Evolutionary conservation across 768 basidiomycete species (phyloP), one percentile per base, ranked within the genome.

Genomic region (Leccinum rimulosum): DNA sequence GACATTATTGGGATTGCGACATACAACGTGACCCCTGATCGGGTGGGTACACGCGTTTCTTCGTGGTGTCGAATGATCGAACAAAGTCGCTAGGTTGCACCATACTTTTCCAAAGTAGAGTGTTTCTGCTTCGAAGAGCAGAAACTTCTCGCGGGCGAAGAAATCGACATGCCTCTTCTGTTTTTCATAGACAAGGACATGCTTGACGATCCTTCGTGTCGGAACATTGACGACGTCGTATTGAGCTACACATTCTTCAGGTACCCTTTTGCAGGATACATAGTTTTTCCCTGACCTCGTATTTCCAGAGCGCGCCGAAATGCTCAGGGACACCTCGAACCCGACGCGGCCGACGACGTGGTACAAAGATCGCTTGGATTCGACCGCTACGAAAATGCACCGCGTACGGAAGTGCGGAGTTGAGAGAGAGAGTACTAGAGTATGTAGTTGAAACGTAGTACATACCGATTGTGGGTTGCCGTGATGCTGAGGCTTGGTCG

Each of bases 41-140:
- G 95, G 73, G 96, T 97, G 69, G 50, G 88, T 77, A 7, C 11
- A 1, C 15, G 28, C 30, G 7, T 43, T 19, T 43, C 25, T 36
- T 15, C 5, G 35, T 40, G n/a, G 15, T 31, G 11, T 15, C 43
- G 11, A 19, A 45, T 45, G 11, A 45, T 11, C 3, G 12, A n/a
- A 49, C 48, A 22, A 31, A 25, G 17, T 8, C 19, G 15, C 50
- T 53, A 98, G 96, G 83, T 98, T 64, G 97, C 97, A 9, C 95
- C 96, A 0, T 98, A 98, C 74, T 99, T 99, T 70, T 94, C 95
- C 53, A 99, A 99, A 77, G 94, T 99, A 12, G 97, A 99, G 73
- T 99, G 97, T 65, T 99, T 99, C 79, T 99, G 97, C 75, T 99
- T 99, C 65, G 97, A 99, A 73, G 97, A 99, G 71, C 97, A 99